A percentile compares a stretch with the other conserved stretches of the same genome.
These are phyloP conservation scores for Phaeosphaeria sp. DNA, from an alignment of 2,329 filamentous ascomycete genomes.

Conservation along the genomic window DNA sequence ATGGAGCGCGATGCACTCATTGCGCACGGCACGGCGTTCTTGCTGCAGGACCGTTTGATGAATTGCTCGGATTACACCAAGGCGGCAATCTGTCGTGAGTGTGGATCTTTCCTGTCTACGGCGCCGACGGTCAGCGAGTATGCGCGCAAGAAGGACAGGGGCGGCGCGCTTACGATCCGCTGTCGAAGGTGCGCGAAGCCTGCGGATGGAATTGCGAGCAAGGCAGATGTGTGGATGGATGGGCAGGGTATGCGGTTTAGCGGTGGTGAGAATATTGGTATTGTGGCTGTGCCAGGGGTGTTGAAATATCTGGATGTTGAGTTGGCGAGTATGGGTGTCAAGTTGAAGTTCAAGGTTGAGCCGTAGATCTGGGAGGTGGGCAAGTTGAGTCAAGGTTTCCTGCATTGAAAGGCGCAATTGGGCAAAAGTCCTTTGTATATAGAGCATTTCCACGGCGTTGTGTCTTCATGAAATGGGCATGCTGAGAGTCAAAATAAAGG, in stretches of 20 bases:
- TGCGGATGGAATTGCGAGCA: conserved; percentile 57
- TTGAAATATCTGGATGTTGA: conserved; percentile 94
- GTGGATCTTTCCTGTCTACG: conserved; percentile 88
- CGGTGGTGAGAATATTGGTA: conserved; percentile 87
- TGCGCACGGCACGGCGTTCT: conserved; percentile 92
- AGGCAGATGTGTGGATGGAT: conserved; percentile 86
- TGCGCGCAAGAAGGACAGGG: conserved; percentile 67
- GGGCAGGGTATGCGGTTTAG: conserved; percentile 82
- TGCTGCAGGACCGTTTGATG: conserved; percentile 92
- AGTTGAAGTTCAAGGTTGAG: conserved; percentile 86
- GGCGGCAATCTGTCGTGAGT: conserved; percentile 86
- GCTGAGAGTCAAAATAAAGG: background rate
- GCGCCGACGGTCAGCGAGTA: conserved; percentile 72
- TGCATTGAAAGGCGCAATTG: background rate
- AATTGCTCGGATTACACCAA: conserved; percentile 95
- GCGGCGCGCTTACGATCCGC: conserved; percentile 71
- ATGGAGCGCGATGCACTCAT: conserved; percentile 98
- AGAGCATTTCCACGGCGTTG: background rate
- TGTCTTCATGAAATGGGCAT: background rate
- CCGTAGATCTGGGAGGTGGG: conserved; percentile 38
- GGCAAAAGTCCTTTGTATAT: background rate
- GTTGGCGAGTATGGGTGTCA: conserved; percentile 93
- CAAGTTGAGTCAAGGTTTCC: background rate
- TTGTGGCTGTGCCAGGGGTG: conserved; percentile 91
- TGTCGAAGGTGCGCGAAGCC: conserved; percentile 78